A percentile compares a stretch with the other conserved stretches of the same genome.
phyloP scores from a whole-genome alignment of 495 filamentous ascomycete genomes.

The Podospora australis region DNA sequence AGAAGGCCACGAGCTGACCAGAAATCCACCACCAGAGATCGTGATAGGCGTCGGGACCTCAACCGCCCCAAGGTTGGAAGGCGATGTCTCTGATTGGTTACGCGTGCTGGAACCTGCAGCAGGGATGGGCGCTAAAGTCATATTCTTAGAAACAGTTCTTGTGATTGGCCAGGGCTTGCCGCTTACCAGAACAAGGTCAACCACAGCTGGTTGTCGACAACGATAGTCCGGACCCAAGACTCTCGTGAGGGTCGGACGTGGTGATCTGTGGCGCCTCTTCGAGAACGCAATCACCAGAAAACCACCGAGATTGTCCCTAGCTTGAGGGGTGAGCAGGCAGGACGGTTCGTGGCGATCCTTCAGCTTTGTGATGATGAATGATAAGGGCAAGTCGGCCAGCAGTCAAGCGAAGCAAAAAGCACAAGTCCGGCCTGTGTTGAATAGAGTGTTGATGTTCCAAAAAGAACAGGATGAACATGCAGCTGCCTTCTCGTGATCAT shows the following conservation, averaged over 20 bases:
- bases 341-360: too few species aligned
- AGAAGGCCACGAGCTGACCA: neutral
- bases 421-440: too few species aligned
- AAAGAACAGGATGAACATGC: too few species aligned
- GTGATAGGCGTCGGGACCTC: conserved; percentile 24
- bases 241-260: neutral
- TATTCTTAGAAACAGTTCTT: conserved; percentile 27
- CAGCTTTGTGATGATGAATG: too few species aligned
- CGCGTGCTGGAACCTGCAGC: conserved; percentile 19
- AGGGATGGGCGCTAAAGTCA: conserved; percentile 29
- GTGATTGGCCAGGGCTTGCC: conserved; percentile 25
- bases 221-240: neutral
- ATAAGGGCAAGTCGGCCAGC: too few species aligned
- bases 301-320: conserved; percentile 6
- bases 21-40: conserved; percentile 15
- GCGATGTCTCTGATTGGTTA: conserved; percentile 22
- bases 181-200: conserved; percentile 19
- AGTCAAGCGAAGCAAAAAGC: too few species aligned
- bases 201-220: conserved; percentile 12
- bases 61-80: conserved; percentile 19
- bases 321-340: neutral
- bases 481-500: too few species aligned
- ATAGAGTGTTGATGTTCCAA: too few species aligned
- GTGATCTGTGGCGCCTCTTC: neutral
- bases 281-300: conserved; percentile 1